Percentiles rank a stretch among this genome's conserved stretches.
phyloP scores from a whole-genome alignment of 805 yeast species.

The Candida oleophila region DNA sequence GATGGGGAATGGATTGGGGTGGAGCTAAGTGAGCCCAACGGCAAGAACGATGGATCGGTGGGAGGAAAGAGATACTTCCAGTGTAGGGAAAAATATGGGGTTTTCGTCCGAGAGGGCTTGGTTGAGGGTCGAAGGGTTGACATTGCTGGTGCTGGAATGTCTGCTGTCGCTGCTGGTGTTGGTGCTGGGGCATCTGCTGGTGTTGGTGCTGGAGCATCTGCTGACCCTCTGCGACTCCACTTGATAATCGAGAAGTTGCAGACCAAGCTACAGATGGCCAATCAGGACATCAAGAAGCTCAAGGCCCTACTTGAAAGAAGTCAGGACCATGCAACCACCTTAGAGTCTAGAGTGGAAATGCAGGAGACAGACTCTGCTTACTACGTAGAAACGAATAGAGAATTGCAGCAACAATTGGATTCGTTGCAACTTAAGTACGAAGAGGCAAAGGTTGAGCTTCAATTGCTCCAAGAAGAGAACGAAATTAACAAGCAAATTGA shows the following conservation, averaged over 20 bases:
- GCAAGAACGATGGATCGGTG: slow-evolving; percentile 52
- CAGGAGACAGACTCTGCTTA: slow-evolving; percentile 45
- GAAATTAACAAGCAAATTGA: slow-evolving; percentile 38
- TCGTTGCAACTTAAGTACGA: slow-evolving; percentile 27
- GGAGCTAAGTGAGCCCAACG: slow-evolving; percentile 38
- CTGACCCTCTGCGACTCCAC: slow-evolving; percentile 11
- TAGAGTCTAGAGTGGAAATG: slow-evolving; percentile 29
- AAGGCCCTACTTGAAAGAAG: slow-evolving; percentile 13
- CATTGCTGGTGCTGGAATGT: background rate
- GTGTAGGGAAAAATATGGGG: slow-evolving; percentile 37
- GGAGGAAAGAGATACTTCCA: slow-evolving; percentile 44
- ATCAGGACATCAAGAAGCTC: slow-evolving; percentile 22
- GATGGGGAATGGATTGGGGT: slow-evolving; percentile 56
- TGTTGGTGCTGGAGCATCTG: background rate
- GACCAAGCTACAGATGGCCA: slow-evolving; percentile 37
- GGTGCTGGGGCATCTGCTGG: background rate
- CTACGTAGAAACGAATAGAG: slow-evolving; percentile 31
- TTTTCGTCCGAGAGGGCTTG: slow-evolving; percentile 47
- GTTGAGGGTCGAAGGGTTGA: slow-evolving; percentile 11
- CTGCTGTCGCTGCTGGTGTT: background rate
- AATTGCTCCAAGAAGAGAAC: slow-evolving; percentile 33
- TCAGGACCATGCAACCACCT: slow-evolving; percentile 1
- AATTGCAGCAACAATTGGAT: slow-evolving; percentile 23
- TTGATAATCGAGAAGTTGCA: slow-evolving; percentile 46
- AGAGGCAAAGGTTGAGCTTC: slow-evolving; percentile 27